These are phyloP conservation scores for Heteromeles arbutifolia DNA, from an alignment of 306 rosid genomes.

Conservation along the genomic window DNA sequence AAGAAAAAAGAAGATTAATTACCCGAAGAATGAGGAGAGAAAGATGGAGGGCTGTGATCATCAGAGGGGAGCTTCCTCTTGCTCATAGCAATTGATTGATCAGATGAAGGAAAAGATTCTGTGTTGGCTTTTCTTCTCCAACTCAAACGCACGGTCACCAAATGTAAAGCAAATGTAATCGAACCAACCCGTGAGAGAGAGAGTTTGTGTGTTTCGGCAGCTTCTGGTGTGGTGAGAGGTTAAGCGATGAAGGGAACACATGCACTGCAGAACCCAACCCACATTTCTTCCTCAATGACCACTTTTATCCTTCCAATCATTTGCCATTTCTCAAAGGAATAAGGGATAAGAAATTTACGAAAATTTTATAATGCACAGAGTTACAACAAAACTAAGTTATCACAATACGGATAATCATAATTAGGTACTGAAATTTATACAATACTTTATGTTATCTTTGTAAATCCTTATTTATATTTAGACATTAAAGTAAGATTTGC, in stretches of 20 bases:
- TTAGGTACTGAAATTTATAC: no score
- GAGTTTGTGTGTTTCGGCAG: background rate
- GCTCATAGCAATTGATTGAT: constrained; percentile 31
- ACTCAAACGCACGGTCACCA: constrained; percentile 25
- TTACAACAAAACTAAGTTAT: no score
- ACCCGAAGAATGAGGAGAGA: constrained; percentile 45
- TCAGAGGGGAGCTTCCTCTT: constrained; percentile 58
- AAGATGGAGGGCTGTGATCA: constrained; percentile 35
- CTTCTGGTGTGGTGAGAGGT: background rate
- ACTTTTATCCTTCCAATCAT: background rate
- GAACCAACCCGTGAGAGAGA: background rate
- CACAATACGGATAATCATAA: background rate
- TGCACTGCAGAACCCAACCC: background rate
- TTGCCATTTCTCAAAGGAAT: background rate
- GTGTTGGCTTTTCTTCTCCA: background rate
- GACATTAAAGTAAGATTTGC: no score
- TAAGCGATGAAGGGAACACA: constrained; percentile 3
- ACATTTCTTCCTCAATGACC: background rate
- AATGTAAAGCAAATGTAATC: background rate
- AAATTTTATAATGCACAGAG: background rate
- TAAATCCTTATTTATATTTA: no score
- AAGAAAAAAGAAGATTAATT: background rate
- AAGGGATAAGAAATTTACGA: background rate
- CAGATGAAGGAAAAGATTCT: background rate
- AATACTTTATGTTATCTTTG: background rate